A percentile compares a stretch with the other conserved stretches of the same genome.
Evolutionary conservation across 164 flowering plant species (phyloP).

Genomic region (Paratinospora sagittata): DNA sequence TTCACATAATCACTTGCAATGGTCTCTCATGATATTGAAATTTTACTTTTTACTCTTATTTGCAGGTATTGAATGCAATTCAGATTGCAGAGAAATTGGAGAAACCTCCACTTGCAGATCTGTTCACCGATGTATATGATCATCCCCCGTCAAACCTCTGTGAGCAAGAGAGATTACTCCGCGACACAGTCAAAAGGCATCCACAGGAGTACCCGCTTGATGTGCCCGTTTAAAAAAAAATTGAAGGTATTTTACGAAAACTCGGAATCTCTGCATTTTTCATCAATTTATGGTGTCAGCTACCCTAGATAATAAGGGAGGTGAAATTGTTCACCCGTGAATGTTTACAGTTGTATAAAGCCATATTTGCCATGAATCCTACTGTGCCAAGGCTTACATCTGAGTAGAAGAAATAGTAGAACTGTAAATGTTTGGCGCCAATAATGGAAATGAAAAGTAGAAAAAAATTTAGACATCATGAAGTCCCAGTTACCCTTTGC

Average conservation of each 20-base stretch:
- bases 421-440: background rate
- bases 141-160: conserved; percentile 36
- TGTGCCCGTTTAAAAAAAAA: conserved; percentile 29
- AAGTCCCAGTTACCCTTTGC: background rate
- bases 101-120: conserved; percentile 44
- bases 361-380: background rate
- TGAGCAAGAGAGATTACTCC: conserved; percentile 48
- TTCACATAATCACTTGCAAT: background rate
- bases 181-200: conserved; percentile 37
- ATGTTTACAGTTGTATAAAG: background rate
- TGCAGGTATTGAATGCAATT: conserved; percentile 52
- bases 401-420: background rate
- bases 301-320: background rate
- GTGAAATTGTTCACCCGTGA: background rate
- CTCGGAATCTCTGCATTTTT: background rate
- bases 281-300: background rate
- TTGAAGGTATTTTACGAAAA: background rate
- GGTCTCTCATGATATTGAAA: background rate
- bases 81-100: conserved; percentile 54
- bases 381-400: background rate
- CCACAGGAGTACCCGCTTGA: conserved; percentile 50
- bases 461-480: background rate
- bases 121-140: conserved; percentile 65
- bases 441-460: background rate
- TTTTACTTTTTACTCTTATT: background rate